phyloP scores from a whole-genome alignment of 306 rosid genomes.

The Amphicarpaea edgeworthii region DNA sequence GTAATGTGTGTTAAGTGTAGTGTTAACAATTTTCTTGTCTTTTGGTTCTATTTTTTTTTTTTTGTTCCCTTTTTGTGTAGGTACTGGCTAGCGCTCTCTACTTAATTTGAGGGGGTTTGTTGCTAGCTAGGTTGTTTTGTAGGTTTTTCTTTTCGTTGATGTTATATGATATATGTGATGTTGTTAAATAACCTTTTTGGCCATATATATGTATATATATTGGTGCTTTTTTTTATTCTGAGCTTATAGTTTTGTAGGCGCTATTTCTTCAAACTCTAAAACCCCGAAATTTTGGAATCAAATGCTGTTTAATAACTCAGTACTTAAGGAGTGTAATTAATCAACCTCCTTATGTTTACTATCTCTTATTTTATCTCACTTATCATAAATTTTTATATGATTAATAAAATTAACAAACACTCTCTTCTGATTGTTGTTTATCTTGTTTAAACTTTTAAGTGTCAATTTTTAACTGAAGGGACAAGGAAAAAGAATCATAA shows the following conservation, averaged over 20 bases:
- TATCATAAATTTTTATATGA: not conserved
- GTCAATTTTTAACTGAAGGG: not conserved
- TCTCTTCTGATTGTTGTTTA: not conserved
- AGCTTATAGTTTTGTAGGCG: not conserved
- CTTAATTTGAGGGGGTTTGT: not conserved
- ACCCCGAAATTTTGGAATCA: not conserved
- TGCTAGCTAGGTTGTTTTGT: constrained; percentile 16
- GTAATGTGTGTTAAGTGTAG: constrained; percentile 1
- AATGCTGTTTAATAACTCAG: not conserved
- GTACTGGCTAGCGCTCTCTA: not conserved
- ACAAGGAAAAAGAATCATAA: not conserved
- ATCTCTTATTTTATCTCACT: not conserved
- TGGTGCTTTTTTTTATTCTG: not conserved
- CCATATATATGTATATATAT: too few species aligned
- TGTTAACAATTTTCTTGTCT: not conserved
- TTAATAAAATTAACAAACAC: not conserved
- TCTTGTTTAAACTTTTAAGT: not conserved
- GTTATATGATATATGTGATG: not conserved
- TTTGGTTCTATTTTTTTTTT: not conserved
- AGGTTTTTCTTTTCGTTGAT: not conserved
- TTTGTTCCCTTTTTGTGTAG: not conserved
- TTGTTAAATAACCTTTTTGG: not conserved
- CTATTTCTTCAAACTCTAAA: not conserved
- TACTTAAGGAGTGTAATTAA: not conserved
- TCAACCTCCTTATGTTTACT: not conserved